A percentile compares a stretch with the other conserved stretches of the same genome.
Conservation (phyloP, 2,329 filamentous ascomycete genomes). For the Penicillium sp. region DNA sequence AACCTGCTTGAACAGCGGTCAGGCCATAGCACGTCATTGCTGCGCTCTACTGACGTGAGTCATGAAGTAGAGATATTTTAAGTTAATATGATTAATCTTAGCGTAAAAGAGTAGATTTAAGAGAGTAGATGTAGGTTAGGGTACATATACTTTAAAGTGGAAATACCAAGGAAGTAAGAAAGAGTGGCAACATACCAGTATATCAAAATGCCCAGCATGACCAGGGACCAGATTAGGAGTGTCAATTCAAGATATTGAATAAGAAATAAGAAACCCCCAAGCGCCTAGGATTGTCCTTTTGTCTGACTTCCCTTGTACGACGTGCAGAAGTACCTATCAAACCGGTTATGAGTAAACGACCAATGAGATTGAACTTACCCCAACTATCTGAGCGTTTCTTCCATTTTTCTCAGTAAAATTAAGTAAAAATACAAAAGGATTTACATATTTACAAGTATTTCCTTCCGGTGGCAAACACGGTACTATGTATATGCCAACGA, state of each 20-base stretch:
- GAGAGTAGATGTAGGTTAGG: background rate
- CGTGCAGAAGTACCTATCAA: conserved; percentile 14
- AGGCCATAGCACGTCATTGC: background rate
- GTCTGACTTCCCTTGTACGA: conserved; percentile 19
- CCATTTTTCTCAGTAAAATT: too few relatives aligned
- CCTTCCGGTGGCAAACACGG: background rate
- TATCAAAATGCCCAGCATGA: background rate
- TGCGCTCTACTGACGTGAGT: background rate
- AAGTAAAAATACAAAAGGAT: too few relatives aligned
- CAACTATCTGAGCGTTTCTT: background rate
- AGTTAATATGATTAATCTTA: background rate
- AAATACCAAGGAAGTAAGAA: background rate
- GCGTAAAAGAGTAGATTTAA: background rate
- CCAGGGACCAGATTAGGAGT: background rate
- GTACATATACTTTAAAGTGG: background rate
- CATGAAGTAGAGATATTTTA: background rate
- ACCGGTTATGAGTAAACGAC: background rate
- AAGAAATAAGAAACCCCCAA: background rate
- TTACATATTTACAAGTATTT: too few relatives aligned
- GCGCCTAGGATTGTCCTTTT: conserved; percentile 11
- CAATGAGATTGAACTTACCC: conserved; percentile 1
- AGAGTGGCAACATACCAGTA: background rate
- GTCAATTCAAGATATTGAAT: background rate
- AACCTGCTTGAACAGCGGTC: background rate
- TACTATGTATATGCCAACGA: background rate